Conservation (phyloP, 2,329 filamentous ascomycete genomes). For the Colletotrichum liaoningense region DNA sequence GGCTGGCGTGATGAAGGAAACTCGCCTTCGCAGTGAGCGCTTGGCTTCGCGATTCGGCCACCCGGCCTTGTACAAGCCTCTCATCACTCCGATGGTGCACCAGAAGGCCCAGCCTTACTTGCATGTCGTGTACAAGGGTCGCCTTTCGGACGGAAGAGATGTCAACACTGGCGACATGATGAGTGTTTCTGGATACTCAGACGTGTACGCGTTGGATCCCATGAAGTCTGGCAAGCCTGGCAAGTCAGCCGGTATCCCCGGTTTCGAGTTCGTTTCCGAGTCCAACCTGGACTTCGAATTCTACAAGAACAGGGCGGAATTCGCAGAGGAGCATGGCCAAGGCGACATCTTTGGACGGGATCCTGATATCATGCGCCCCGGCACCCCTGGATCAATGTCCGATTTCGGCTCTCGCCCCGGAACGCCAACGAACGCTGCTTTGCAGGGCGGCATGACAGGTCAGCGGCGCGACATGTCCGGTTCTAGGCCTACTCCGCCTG, state of each 20-base stretch:
- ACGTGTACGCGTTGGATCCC: constrained; percentile 82
- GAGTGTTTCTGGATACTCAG: constrained; percentile 80
- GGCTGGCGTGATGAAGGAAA: constrained; percentile 60
- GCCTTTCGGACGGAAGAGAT: constrained; percentile 75
- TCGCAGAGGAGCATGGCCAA: constrained; percentile 87
- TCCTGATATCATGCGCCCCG: constrained; percentile 69
- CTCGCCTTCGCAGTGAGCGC: constrained; percentile 71
- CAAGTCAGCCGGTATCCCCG: constrained; percentile 64
- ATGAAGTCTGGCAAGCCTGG: constrained; percentile 72
- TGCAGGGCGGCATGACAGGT: constrained; percentile 42
- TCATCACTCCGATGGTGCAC: constrained; percentile 96
- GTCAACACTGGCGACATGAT: constrained; percentile 65
- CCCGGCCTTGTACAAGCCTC: constrained; percentile 86
- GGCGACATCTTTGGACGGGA: constrained; percentile 73
- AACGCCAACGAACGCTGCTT: constrained; percentile 58
- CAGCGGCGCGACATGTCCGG: constrained; percentile 20
- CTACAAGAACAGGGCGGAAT: constrained; percentile 91
- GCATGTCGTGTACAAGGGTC: constrained; percentile 86
- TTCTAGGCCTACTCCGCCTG: constrained; percentile 26
- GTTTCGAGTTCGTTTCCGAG: constrained; percentile 92
- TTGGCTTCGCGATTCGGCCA: constrained; percentile 87
- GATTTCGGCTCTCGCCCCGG: constrained; percentile 60
- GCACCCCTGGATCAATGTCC: constrained; percentile 68
- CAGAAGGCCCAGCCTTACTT: constrained; percentile 89
- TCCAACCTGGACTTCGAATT: constrained; percentile 89